Base-by-base conservation (phyloP, 78 protist species). In the Pigoraptor vietnamica region DNA sequence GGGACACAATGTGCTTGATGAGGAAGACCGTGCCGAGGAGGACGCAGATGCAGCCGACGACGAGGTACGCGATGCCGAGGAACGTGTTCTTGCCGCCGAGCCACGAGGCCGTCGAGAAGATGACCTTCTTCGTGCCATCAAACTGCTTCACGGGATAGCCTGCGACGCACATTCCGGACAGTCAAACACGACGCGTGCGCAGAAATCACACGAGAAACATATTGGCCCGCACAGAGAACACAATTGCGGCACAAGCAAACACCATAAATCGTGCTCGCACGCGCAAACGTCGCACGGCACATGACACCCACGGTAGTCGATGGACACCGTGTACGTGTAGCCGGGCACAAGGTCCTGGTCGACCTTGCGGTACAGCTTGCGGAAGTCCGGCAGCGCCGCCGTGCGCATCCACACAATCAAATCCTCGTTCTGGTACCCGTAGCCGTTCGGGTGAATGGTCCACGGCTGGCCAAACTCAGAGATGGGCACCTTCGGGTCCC, bases 341-440 rank as follows among this genome's bases (percentile, higher is more conserved):
- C 98, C 98, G 10, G 92, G n/a, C 25, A 0, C 25, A n/a, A 96
- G 39, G 23, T 93, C 96, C 21, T 39, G 23, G 32, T 96, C 86
- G 89, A 97, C 88, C 38, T 23, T 55, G 37, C 98, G 86, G 91
- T 95, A 96, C 0, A 98, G 98, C 94, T 98, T 98, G 91, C 96
- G 93, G 96, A 98, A 98, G 55, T 67, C 91, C 87, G 99, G 98
- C 40, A 98, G 97, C 21, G 94, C 96, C 37, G 99, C 99, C 39
- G 97, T 92, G 79, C 98, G 92, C 99, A 98, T 98, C 99, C 99
- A 98, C 35, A 97, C 99, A 86, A 98, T 96, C 33, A 97, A 95
- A 89, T 95, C 98, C 90, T 95, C 97, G 93, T 97, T 96, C 37
- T 90, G 40, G 79, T 90, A 94, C 83, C 96, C 94, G 29, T 32